phyloP scores from a whole-genome alignment of 768 basidiomycete genomes.

The Lactarius akahatsu region DNA sequence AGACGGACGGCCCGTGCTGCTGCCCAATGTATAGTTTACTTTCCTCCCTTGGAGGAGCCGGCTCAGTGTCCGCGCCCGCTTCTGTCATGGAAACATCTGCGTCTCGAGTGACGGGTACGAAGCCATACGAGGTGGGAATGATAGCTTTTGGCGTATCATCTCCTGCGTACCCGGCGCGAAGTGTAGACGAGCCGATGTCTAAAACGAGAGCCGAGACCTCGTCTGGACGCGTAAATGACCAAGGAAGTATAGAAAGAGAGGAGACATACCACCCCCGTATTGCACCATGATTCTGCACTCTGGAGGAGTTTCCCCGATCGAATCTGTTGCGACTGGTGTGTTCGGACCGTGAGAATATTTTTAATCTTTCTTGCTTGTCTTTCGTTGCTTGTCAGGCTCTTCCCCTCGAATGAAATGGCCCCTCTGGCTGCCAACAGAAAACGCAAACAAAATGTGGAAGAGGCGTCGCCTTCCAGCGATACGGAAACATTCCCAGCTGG shows the following conservation, averaged over 20 bases:
- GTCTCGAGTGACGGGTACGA: conserved; percentile 46
- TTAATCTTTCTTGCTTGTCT: conserved; percentile 4
- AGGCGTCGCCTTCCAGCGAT: conserved; percentile 36
- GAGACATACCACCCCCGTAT: conserved; percentile 75
- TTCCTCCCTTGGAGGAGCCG: conserved; percentile 41
- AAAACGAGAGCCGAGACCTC: conserved; percentile 97
- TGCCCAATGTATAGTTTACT: conserved; percentile 80
- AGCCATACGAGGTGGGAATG: conserved; percentile 88
- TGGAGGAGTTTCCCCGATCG: conserved; percentile 31
- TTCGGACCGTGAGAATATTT: conserved; percentile 25
- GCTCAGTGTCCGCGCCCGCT: conserved; percentile 42
- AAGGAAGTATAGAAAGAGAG: background rate
- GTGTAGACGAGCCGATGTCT: conserved; percentile 87
- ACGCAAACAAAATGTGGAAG: conserved; percentile 53
- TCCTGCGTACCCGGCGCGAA: conserved; percentile 95
- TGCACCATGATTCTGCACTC: conserved; percentile 58
- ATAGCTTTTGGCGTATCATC: conserved; percentile 95
- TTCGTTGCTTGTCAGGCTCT: too few relatives aligned
- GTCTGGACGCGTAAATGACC: conserved; percentile 49
- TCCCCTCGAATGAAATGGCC: conserved; percentile 34
- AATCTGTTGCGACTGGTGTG: conserved; percentile 30
- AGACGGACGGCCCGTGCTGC: conserved; percentile 82
- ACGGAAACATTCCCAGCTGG: conserved; percentile 42
- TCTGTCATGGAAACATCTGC: conserved; percentile 58
- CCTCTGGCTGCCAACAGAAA: conserved; percentile 46